phyloP scores from a whole-genome alignment of 208 protist species.

The Leishmania tarentolae region DNA sequence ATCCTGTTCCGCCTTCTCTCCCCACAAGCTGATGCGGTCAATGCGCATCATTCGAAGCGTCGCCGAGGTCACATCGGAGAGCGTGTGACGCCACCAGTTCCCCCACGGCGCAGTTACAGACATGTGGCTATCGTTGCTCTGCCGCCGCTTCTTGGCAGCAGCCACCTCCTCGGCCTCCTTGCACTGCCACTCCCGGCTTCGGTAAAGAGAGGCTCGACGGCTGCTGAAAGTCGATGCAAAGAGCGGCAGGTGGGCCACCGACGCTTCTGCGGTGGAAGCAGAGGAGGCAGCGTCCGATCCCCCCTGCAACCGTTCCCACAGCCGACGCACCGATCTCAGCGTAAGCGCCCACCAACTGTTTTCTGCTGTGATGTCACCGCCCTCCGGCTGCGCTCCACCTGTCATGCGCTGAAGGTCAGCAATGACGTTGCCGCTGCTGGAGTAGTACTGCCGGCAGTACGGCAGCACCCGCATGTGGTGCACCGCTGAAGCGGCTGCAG shows the following conservation, averaged over 20 bases:
- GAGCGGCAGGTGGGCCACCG: conserved; percentile 12
- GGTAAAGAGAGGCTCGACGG: conserved; percentile 23
- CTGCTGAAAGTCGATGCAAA: conserved; percentile 27
- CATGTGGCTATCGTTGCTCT: background rate
- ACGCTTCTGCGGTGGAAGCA: background rate
- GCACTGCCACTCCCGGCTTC: conserved; percentile 14
- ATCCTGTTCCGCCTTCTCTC: conserved; percentile 1
- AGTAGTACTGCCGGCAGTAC: conserved; percentile 45
- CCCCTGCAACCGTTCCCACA: background rate
- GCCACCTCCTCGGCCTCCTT: conserved; percentile 20
- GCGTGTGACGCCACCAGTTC: conserved; percentile 14
- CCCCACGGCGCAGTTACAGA: background rate
- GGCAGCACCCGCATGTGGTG: conserved; percentile 41
- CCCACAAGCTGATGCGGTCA: background rate
- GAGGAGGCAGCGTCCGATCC: background rate
- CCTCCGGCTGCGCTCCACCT: background rate
- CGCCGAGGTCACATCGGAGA: background rate
- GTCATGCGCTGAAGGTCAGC: background rate
- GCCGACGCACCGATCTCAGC: background rate
- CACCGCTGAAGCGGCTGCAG: background rate
- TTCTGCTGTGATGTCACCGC: background rate
- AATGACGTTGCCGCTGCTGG: conserved; percentile 18
- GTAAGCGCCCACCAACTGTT: background rate
- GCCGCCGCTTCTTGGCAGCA: background rate
- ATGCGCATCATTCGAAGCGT: background rate